phyloP scores from a whole-genome alignment of 164 flowering plant genomes.

The Saururus chinensis region DNA sequence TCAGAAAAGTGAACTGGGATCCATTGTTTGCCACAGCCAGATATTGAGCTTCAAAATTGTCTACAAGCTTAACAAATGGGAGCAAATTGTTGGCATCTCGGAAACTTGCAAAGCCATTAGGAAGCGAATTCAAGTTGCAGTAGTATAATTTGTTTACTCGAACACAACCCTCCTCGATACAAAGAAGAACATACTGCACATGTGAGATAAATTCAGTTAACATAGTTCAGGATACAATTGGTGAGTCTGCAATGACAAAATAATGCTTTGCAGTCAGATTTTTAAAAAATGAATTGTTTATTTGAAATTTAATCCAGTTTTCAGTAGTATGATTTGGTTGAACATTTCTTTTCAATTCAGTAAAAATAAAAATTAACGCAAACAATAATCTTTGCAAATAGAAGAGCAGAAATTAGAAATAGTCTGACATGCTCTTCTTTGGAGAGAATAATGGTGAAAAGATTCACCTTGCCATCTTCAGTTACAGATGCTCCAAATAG shows the following conservation, averaged over 20 bases:
- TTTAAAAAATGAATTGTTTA: too few species aligned
- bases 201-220: background rate
- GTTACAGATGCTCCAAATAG: constrained; percentile 42
- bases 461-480: constrained; percentile 83
- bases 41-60: constrained; percentile 75
- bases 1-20: constrained; percentile 64
- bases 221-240: background rate
- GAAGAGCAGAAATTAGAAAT: too few species aligned
- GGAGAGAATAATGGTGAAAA: too few species aligned
- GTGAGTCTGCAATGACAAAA: too few species aligned
- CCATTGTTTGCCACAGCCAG: constrained; percentile 68
- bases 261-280: too few species aligned
- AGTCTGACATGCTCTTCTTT: too few species aligned
- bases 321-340: background rate
- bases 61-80: constrained; percentile 83
- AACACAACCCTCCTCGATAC: constrained; percentile 59
- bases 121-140: constrained; percentile 60
- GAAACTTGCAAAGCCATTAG: constrained; percentile 63
- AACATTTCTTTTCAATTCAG: too few species aligned
- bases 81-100: constrained; percentile 37
- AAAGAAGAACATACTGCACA: constrained; percentile 69
- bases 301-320: too few species aligned
- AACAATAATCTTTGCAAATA: background rate
- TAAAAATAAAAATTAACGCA: too few species aligned
- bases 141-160: constrained; percentile 87